A percentile compares a stretch with the other conserved stretches of the same genome.
phyloP scores from a whole-genome alignment of 805 yeast genomes.

The Cyberlindnera veronae region DNA sequence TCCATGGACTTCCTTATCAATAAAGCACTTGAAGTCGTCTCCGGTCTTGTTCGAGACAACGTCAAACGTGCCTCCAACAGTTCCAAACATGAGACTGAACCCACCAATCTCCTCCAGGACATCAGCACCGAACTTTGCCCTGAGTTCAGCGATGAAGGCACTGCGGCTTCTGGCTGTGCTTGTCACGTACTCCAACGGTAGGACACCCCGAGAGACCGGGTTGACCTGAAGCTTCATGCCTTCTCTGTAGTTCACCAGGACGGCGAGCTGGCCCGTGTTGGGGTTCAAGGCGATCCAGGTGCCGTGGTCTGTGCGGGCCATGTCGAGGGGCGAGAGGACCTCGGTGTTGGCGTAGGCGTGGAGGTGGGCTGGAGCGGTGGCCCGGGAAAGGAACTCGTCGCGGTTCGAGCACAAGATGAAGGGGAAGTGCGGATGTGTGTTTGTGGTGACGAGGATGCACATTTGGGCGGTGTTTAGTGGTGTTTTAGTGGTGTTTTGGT shows the following conservation, averaged over 20 bases:
- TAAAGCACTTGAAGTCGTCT: conserved; percentile 30
- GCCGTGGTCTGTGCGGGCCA: conserved; percentile 72
- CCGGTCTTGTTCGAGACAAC: conserved; percentile 28
- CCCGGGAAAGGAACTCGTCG: conserved; percentile 78
- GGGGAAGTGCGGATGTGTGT: conserved; percentile 69
- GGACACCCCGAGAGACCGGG: conserved; percentile 41
- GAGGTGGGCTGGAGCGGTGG: conserved; percentile 56
- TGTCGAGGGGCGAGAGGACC: conserved; percentile 68
- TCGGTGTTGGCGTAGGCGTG: conserved; percentile 30
- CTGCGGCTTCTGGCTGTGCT: conserved; percentile 20
- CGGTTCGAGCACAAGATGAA: conserved; percentile 77
- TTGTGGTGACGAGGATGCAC: conserved; percentile 77
- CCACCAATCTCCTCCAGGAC: conserved; percentile 26
- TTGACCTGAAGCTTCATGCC: conserved; percentile 23
- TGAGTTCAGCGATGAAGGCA: conserved; percentile 22
- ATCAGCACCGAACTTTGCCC: conserved; percentile 18
- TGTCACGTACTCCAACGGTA: conserved; percentile 39
- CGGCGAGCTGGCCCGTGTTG: conserved; percentile 56
- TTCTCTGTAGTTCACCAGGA: conserved; percentile 73
- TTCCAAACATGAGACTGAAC: conserved; percentile 38
- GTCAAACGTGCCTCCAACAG: conserved; percentile 28
- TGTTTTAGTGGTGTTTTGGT: neutral
- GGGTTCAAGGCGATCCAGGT: conserved; percentile 83
- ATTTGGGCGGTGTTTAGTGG: conserved; percentile 33
- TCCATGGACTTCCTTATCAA: conserved; percentile 42